Percentiles rank a stretch among this genome's conserved stretches.
Conservation (phyloP, 768 basidiomycete genomes). For the Leccinum rimulosum region DNA sequence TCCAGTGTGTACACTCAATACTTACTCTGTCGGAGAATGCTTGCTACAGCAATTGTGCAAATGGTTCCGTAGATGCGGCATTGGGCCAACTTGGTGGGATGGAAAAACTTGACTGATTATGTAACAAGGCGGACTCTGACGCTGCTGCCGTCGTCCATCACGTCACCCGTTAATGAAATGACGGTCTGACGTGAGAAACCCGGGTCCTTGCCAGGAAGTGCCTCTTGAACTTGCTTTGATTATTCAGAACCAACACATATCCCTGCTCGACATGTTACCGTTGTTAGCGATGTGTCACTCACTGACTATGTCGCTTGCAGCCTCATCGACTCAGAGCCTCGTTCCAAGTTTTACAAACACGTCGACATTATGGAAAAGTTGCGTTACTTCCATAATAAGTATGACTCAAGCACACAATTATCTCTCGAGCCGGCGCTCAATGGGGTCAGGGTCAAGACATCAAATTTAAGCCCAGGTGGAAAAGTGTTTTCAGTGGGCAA, state of each 20-base stretch:
- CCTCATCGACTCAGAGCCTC: not conserved
- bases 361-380: not conserved
- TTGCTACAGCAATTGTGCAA: too few relatives aligned
- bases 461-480: not conserved
- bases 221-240: not conserved
- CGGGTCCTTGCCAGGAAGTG: not conserved
- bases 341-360: not conserved
- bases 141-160: too few relatives aligned
- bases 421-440: not conserved
- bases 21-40: too few relatives aligned
- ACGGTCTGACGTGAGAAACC: not conserved
- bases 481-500: not conserved
- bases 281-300: not conserved
- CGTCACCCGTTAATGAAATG: not conserved
- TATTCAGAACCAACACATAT: not conserved
- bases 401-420: not conserved
- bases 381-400: not conserved
- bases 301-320: not conserved
- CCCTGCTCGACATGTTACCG: not conserved
- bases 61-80: too few relatives aligned
- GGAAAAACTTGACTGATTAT: too few relatives aligned
- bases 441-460: not conserved
- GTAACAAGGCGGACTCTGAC: too few relatives aligned
- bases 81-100: too few relatives aligned
- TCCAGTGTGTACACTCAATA: too few relatives aligned